phyloP scores from a whole-genome alignment of 2,329 filamentous ascomycete species.

The Fusarium siculi region DNA sequence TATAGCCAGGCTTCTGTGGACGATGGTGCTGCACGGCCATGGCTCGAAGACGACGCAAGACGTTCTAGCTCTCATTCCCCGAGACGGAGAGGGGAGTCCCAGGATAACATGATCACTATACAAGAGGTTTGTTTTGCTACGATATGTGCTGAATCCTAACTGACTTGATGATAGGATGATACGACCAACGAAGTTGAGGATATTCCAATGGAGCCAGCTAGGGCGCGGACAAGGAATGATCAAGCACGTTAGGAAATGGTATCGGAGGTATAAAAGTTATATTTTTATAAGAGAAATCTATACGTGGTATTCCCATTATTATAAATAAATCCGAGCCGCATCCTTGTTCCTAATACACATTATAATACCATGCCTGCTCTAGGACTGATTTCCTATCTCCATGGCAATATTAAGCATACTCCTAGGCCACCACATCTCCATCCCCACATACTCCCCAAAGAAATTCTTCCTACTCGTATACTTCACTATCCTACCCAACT shows the following conservation, averaged over 20 bases:
- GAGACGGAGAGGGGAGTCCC: background rate
- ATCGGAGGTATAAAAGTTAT: background rate
- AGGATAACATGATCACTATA: background rate
- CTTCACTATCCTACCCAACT: constrained; percentile 44
- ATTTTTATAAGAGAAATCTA: background rate
- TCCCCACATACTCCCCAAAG: background rate
- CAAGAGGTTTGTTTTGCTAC: background rate
- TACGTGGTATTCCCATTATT: background rate
- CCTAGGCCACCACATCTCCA: constrained; percentile 49
- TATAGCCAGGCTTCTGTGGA: background rate
- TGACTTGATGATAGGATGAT: background rate
- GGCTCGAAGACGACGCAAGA: background rate
- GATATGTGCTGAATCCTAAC: accelerated
- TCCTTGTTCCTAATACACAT: background rate
- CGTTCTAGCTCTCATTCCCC: background rate
- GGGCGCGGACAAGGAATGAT: background rate
- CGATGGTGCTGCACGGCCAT: accelerated
- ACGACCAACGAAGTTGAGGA: background rate
- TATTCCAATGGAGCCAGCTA: background rate
- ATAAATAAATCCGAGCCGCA: accelerated
- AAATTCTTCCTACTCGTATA: constrained; percentile 22
- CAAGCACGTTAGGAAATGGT: background rate
- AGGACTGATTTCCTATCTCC: constrained; percentile 6
- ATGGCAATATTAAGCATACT: constrained; percentile 45
- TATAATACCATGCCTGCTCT: background rate